These are phyloP conservation scores for Blastobotrys terrestris DNA, from an alignment of 805 yeast species.

Conservation along the genomic window DNA sequence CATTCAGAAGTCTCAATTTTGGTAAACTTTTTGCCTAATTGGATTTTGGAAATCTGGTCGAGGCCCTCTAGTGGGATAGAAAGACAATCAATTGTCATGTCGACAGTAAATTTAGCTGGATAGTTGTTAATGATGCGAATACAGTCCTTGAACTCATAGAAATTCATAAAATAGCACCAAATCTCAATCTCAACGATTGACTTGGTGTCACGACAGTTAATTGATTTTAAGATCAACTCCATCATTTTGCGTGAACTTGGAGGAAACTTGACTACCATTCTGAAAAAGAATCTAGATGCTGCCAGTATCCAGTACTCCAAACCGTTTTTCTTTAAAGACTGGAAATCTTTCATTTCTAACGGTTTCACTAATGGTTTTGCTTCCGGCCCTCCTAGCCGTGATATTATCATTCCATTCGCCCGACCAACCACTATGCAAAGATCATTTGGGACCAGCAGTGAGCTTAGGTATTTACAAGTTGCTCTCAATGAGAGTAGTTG, in stretches of 20 bases:
- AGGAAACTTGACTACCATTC: background rate
- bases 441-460: too few species aligned
- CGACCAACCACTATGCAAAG: too few species aligned
- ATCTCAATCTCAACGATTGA: background rate
- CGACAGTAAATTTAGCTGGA: background rate
- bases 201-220: background rate
- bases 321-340: background rate
- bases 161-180: background rate
- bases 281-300: background rate
- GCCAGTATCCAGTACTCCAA: background rate
- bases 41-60: background rate
- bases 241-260: background rate
- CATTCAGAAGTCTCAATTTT: background rate
- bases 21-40: background rate
- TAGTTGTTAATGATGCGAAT: background rate
- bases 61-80: background rate
- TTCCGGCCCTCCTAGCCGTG: background rate
- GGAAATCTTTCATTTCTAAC: background rate
- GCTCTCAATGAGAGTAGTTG: too few species aligned
- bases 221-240: background rate
- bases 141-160: background rate
- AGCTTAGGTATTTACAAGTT: too few species aligned
- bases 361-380: background rate
- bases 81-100: background rate
- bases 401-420: too few species aligned